Evolutionary conservation across 352 stramenopile species (phyloP), one percentile per base, ranked within the genome.

Genomic region (Thalassiosira gravida): DNA sequence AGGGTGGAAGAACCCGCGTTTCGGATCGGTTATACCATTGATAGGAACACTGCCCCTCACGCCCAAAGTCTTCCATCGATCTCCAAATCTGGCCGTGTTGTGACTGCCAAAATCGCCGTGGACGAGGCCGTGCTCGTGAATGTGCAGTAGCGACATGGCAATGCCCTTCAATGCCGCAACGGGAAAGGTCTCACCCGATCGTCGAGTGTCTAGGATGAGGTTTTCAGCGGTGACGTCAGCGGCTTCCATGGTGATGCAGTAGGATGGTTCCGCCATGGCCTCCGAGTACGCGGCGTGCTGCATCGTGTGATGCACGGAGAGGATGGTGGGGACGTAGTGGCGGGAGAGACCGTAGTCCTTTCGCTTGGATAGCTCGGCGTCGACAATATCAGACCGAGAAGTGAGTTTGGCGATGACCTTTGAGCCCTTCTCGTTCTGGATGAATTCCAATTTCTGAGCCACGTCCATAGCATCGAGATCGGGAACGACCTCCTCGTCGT

Each of bases 241-340:
- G 65, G 81, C 87, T 71, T 94, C 88, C 87, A 94, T 94, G 0
- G 90, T 93, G 50, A 94, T 93, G 61, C 87, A 94, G 50, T 92
- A 94, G 5, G 86, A 90, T 47, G 90, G 90, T 44, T 94, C 90
- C 7, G 88, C 90, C 90, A 94, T 94, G 32, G 90, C 90, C 73
- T 94, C 90, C 1, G 87, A 87, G 64, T 94, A 94, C 3, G 87
- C 86, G 16, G 90, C 90, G 76, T 94, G 86, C 61, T 91, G 86
- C 11, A 93, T 90, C 2, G 90, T 94, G 69, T 94, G 90, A 50
- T 94, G 87, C 39, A 94, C 77, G 77, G 87, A 93, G 25, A 94
- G 89, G 37, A 94, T 88, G n/a, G 90, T 84, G 39, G 90, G 90
- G 50, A 94, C 88, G 39, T 94, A 93, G 46, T 93, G 85, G 20